Evolutionary conservation across 2,329 filamentous ascomycete species (phyloP).

Genomic region (Penicillium sp.): DNA sequence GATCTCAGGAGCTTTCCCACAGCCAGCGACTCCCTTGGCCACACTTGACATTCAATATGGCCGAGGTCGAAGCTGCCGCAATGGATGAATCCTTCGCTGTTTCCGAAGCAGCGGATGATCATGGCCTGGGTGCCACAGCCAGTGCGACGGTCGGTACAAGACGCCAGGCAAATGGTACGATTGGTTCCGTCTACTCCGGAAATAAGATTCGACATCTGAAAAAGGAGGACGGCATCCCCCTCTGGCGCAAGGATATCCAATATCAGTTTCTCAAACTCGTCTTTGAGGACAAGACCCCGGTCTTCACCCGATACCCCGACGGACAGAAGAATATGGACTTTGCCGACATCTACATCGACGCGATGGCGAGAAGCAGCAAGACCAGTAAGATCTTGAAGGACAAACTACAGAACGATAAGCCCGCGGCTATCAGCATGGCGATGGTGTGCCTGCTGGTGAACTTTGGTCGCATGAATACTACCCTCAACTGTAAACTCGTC

Average conservation of each 20-base stretch:
- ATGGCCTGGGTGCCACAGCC: slow-evolving; percentile 41
- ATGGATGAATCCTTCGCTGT: slow-evolving; percentile 42
- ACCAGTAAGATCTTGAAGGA: slow-evolving; percentile 98
- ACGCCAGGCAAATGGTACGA: slow-evolving; percentile 67
- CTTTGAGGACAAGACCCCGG: slow-evolving; percentile 64
- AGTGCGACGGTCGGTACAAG: slow-evolving; percentile 54
- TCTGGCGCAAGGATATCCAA: slow-evolving; percentile 71
- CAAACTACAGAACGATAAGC: slow-evolving; percentile 88
- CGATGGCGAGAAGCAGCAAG: slow-evolving; percentile 98
- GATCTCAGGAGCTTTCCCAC: slow-evolving; percentile 7
- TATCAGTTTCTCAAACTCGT: slow-evolving; percentile 66
- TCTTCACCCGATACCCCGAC: slow-evolving; percentile 93
- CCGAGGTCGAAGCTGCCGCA: slow-evolving; percentile 37
- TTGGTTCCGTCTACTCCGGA: slow-evolving; percentile 68
- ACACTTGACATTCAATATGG: slow-evolving; percentile 31
- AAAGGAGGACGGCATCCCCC: slow-evolving; percentile 68
- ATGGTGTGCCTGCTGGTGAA: slow-evolving; percentile 99
- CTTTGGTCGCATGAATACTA: slow-evolving; percentile 98
- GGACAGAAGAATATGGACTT: slow-evolving; percentile 75
- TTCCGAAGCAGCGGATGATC: slow-evolving; percentile 43
- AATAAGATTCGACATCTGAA: slow-evolving; percentile 71
- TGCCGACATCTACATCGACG: slow-evolving; percentile 96
- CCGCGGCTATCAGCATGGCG: slow-evolving; percentile 95
- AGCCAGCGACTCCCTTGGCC: slow-evolving; percentile 8
- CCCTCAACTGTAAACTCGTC: slow-evolving; percentile 78